Conservation (phyloP, 257 asterid genomes). For the Penstemon eatonii region DNA sequence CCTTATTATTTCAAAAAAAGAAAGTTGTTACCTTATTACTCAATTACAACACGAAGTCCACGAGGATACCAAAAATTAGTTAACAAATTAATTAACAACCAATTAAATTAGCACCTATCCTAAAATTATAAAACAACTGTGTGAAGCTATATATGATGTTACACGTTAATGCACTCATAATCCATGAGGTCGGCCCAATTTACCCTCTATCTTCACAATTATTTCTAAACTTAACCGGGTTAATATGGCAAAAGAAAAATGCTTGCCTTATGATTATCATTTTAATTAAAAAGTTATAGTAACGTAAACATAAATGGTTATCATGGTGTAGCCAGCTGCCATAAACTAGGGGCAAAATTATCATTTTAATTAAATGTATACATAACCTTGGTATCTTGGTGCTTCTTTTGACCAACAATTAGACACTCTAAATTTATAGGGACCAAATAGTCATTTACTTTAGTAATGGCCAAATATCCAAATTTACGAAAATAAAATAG, state of each 20-base stretch:
- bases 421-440: no score
- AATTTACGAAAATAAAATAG: no score
- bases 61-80: no score
- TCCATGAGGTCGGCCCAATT: conserved; percentile 24
- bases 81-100: no score
- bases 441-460: no score
- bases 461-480: no score
- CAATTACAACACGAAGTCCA: no score
- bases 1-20: no score
- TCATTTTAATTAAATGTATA: conserved; percentile 21
- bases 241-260: conserved; percentile 32
- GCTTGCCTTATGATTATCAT: conserved; percentile 30
- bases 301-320: conserved; percentile 30
- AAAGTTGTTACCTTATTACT: no score
- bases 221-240: conserved; percentile 19
- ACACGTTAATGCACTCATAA: conserved; percentile 30
- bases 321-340: conserved; percentile 27
- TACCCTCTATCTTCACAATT: conserved; percentile 17
- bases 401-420: no score
- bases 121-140: neutral
- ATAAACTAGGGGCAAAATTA: conserved; percentile 18
- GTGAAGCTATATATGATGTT: conserved; percentile 3
- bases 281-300: conserved; percentile 21
- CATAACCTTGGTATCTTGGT: no score
- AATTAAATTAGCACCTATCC: neutral